Percentiles rank a stretch among this genome's conserved stretches.
Conservation (phyloP, 352 stramenopile species). For the Pythium monospermum region DNA sequence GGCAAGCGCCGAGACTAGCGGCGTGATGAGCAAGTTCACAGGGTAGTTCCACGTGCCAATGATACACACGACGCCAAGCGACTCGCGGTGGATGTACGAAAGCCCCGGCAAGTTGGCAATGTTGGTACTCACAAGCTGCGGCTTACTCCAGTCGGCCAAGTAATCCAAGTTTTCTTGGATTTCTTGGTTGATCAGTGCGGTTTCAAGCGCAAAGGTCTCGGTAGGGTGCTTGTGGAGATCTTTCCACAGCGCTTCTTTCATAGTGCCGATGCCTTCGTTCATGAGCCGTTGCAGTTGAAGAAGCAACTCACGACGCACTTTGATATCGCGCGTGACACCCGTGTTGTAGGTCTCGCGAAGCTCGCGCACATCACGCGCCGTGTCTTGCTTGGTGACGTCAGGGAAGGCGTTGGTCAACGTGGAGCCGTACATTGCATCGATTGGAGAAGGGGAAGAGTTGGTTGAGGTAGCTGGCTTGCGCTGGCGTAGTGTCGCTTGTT, state of each 20-base stretch:
- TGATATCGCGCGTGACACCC: conserved; percentile 39
- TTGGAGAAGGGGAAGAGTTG: background rate
- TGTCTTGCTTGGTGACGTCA: conserved; percentile 53
- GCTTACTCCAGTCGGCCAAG: conserved; percentile 58
- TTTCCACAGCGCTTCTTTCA: conserved; percentile 53
- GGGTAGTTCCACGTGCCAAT: conserved; percentile 94
- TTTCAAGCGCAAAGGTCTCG: conserved; percentile 58
- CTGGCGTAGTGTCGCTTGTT: background rate
- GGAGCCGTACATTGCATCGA: conserved; percentile 4
- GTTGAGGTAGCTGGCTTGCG: background rate
- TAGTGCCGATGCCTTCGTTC: conserved; percentile 34
- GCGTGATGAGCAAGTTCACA: conserved; percentile 67
- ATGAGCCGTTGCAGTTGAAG: conserved; percentile 43
- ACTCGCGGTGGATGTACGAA: conserved; percentile 63
- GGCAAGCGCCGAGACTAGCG: conserved; percentile 68
- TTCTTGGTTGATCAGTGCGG: conserved; percentile 47
- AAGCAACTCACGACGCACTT: conserved; percentile 39
- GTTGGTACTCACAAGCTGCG: conserved; percentile 43
- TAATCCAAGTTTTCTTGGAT: conserved; percentile 78
- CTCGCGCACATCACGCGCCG: conserved; percentile 34
- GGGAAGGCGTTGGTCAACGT: conserved; percentile 27
- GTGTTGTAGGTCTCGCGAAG: conserved; percentile 45
- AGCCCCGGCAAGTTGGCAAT: conserved; percentile 49
- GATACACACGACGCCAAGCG: conserved; percentile 84
- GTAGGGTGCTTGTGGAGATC: conserved; percentile 58